These are phyloP conservation scores for Adansonia rubrostipa DNA, from an alignment of 441 rosid genomes.

Conservation along the genomic window DNA sequence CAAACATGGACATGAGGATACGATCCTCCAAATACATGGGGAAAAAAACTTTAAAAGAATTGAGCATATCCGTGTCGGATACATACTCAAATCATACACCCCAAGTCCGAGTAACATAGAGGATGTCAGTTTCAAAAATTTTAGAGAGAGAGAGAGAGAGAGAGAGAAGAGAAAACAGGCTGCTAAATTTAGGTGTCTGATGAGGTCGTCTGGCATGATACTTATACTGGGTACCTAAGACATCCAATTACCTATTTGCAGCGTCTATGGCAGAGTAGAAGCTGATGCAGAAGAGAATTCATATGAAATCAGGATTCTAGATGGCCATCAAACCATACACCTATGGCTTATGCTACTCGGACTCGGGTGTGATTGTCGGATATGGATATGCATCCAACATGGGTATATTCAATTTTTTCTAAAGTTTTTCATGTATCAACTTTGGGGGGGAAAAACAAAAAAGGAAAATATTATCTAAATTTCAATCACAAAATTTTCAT, in stretches of 20 bases:
- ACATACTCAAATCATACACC: no score
- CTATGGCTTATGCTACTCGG: not conserved
- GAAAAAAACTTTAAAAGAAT: no score
- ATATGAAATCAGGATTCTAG: not conserved
- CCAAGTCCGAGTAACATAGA: no score
- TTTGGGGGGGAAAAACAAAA: not conserved
- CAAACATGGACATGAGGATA: no score
- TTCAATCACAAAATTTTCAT: constrained; percentile 7
- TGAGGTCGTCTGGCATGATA: not conserved
- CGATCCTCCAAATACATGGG: no score
- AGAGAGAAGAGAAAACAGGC: not conserved
- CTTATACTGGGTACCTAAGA: not conserved
- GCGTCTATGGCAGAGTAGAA: not conserved
- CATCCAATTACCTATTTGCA: constrained; percentile 5
- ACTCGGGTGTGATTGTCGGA: no score
- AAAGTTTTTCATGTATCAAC: not conserved
- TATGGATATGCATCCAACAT: no score
- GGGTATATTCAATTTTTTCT: no score
- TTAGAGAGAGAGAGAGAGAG: not conserved
- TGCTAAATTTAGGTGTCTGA: not conserved
- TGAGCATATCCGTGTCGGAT: no score
- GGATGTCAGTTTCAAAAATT: no score
- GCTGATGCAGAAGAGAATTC: not conserved
- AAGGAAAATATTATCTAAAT: not conserved
- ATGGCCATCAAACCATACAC: constrained; percentile 1